Evolutionary conservation across 1,284 basidiomycete species (phyloP), one percentile per base, ranked within the genome.

Genomic region (Laetiporus sulphureus): DNA sequence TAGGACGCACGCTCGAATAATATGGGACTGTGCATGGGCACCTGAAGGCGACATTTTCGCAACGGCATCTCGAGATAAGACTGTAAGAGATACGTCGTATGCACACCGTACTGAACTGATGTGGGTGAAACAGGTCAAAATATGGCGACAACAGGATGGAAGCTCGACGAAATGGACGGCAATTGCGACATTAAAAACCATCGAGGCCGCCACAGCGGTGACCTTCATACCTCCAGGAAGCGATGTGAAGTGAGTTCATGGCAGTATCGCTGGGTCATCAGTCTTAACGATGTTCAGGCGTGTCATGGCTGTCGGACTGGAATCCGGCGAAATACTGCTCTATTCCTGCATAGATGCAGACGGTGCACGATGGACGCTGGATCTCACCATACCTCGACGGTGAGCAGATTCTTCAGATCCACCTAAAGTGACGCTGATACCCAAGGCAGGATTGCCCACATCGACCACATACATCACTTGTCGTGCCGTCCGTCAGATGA

Each of bases 11-110:
- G 75, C 79, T 1, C 77, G 96, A 23, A 97, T 99, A 57, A 86
- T 99, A 30, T 95, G 96, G 90, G 96, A 99, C 60, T 89, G 84
- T 54, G 77, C 81, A 18, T 99, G 93, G 91, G 71, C 82, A 1
- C 55, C 60, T 2, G 80, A 87, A 51, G 78, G 78, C 4, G 73
- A 80, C 45, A 54, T 83, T 5, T 99, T 99, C 59, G 92, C 81
- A 2, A 99, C 96, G 1, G 94, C 91, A 1, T 94, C 93, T 4
- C 75, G 96, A 34, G 95, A 99, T 63, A 98, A 95, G 68, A 91
- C 85, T n/a, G 92, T 91, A 49, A 42, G 75, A 46, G 21, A 5
- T 15, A 12, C 11, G 5, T 36, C 0, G 4, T 15, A 19, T 15
- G 10, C n/a, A 13, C 27, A 1, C 19, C 7, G 24, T 3, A 24